Evolutionary conservation across 192 early-diverging fungal species (phyloP).

Genomic region (Mortierella claussenii): DNA sequence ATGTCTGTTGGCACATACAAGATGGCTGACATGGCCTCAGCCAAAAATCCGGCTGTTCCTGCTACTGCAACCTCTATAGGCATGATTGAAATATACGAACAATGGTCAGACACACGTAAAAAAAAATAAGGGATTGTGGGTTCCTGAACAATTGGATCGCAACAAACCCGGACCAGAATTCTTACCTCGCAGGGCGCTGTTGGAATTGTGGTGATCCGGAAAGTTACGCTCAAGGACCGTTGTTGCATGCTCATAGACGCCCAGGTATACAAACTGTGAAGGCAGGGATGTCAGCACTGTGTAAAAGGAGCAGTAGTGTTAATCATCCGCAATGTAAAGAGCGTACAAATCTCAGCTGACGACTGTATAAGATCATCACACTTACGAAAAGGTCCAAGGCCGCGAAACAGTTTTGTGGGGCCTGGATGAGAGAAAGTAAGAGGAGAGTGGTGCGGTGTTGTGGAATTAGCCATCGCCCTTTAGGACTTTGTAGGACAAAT

Average conservation of each 20-base stretch:
- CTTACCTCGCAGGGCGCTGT: constrained; percentile 45
- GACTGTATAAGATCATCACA: background rate
- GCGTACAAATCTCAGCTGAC: background rate
- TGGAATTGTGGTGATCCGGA: constrained; percentile 39
- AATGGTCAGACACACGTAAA: too few relatives aligned
- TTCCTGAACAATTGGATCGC: too few relatives aligned
- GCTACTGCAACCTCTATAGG: constrained; percentile 49
- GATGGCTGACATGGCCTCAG: constrained; percentile 33
- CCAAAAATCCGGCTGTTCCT: constrained; percentile 47
- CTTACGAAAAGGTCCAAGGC: constrained; percentile 49
- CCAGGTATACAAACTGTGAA: constrained; percentile 46
- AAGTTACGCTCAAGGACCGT: constrained; percentile 39
- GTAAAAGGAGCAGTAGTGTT: background rate
- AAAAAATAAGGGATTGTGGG: too few relatives aligned
- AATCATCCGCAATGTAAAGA: background rate
- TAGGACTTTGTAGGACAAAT: too few relatives aligned
- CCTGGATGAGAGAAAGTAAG: constrained; percentile 9
- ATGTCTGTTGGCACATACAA: constrained; percentile 51
- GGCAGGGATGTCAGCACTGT: constrained; percentile 48
- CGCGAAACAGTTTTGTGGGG: constrained; percentile 47
- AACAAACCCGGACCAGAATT: background rate
- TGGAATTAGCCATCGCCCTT: too few relatives aligned
- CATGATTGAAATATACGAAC: too few relatives aligned
- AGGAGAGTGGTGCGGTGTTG: background rate
- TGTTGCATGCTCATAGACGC: constrained; percentile 49